phyloP scores from a whole-genome alignment of 257 asterid species.

The Fraxinus cuspidata region DNA sequence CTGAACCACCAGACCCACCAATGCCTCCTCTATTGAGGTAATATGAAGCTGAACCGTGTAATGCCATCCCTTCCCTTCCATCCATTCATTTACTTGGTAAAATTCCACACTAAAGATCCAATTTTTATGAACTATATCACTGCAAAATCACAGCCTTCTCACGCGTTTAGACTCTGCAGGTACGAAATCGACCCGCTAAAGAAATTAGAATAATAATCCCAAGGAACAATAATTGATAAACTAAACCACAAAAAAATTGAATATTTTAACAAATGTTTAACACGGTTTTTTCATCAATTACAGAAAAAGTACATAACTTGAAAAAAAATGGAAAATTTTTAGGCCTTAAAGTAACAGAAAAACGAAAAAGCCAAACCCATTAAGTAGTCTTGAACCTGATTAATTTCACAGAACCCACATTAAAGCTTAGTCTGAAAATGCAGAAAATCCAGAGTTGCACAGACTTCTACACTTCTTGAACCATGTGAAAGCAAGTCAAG shows the following conservation, averaged over 20 bases:
- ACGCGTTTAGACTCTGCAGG: constrained; percentile 16
- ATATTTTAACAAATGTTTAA: constrained; percentile 40
- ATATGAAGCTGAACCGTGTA: constrained; percentile 63
- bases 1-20: constrained; percentile 44
- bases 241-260: not conserved
- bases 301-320: not conserved
- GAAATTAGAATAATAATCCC: not conserved
- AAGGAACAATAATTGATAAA: not conserved
- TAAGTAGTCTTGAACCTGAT: constrained; percentile 28
- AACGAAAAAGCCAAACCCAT: constrained; percentile 11
- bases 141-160: not conserved
- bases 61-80: constrained; percentile 68
- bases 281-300: constrained; percentile 27
- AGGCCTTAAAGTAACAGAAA: not conserved
- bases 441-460: constrained; percentile 34
- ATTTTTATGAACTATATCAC: constrained; percentile 11
- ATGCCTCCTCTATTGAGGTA: constrained; percentile 64
- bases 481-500: constrained; percentile 26
- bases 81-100: constrained; percentile 60
- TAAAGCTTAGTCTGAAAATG: constrained; percentile 43
- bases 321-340: too few relatives aligned
- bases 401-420: constrained; percentile 29
- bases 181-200: constrained; percentile 30
- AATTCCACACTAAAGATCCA: constrained; percentile 31
- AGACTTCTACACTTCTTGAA: constrained; percentile 26